Evolutionary conservation across 2,329 filamentous ascomycete species (phyloP).

Genomic region (Diaporthe sp.): DNA sequence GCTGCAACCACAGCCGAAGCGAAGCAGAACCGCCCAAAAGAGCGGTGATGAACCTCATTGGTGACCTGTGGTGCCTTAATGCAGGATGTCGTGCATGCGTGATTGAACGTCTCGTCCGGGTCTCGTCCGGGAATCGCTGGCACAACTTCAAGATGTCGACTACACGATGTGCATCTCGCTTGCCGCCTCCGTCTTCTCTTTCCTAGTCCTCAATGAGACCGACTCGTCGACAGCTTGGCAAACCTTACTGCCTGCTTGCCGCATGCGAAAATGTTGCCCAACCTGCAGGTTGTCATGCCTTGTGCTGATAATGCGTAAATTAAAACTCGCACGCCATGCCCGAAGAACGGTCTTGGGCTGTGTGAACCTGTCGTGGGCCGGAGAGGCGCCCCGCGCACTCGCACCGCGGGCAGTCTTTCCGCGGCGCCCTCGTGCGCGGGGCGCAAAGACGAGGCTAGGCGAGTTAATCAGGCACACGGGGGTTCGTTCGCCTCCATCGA

Average conservation of each 20-base stretch:
- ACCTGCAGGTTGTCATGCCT: not conserved
- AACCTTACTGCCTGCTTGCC: not conserved
- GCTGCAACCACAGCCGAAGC: not conserved
- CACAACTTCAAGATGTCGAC: not conserved
- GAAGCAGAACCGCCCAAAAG: not conserved
- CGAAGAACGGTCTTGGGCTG: no score
- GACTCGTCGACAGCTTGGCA: no score
- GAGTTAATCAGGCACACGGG: no score
- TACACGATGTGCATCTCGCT: not conserved
- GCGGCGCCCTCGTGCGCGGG: no score
- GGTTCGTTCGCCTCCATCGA: no score
- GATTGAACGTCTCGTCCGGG: not conserved
- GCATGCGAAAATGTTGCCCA: not conserved
- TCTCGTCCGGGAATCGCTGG: not conserved
- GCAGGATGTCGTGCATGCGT: not conserved
- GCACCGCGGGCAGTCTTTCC: no score
- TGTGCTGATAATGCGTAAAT: not conserved
- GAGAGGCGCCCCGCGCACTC: no score
- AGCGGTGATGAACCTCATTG: not conserved
- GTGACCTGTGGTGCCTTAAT: not conserved
- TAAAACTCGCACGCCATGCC: no score
- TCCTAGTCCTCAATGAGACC: not conserved
- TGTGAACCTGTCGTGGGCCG: no score
- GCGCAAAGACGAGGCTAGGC: no score
- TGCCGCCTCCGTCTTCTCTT: not conserved